Conservation (phyloP, 2,329 filamentous ascomycete species). For the Aspergillus udagawae region DNA sequence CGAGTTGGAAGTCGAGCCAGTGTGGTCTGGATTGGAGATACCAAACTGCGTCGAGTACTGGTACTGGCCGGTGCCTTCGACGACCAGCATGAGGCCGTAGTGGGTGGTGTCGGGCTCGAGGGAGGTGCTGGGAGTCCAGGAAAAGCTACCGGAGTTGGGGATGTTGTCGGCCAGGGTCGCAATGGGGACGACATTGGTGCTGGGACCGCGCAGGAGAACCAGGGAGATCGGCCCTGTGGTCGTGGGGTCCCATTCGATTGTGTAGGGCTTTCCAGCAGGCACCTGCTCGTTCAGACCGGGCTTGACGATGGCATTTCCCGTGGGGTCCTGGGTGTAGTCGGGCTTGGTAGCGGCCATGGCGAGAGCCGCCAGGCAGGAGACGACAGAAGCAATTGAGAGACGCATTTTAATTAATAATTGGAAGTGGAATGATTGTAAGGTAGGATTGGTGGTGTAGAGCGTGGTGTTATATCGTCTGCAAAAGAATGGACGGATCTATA, state of each 20-base stretch:
- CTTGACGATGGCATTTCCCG: constrained; percentile 53
- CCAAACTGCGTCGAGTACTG: constrained; percentile 62
- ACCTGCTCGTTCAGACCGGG: constrained; percentile 53
- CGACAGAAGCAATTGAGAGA: constrained; percentile 33
- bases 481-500: neutral
- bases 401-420: constrained; percentile 28
- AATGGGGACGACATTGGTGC: constrained; percentile 50
- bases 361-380: constrained; percentile 36
- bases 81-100: constrained; percentile 61
- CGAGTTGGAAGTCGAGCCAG: constrained; percentile 9
- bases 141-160: constrained; percentile 53
- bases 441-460: neutral
- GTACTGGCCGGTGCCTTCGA: constrained; percentile 56
- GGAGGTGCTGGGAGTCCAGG: constrained; percentile 50
- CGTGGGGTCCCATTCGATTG: constrained; percentile 54
- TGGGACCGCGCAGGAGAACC: constrained; percentile 57
- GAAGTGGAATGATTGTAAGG: neutral
- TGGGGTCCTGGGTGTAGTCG: constrained; percentile 31
- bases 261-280: constrained; percentile 52
- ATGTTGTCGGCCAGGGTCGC: constrained; percentile 51
- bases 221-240: constrained; percentile 46
- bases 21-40: constrained; percentile 37
- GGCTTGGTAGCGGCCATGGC: constrained; percentile 35
- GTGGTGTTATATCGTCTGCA: neutral
- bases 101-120: constrained; percentile 48